These are phyloP conservation scores for Monilinia vaccinii-corymbosi DNA, from an alignment of 2,329 filamentous ascomycete species.

Conservation along the genomic window DNA sequence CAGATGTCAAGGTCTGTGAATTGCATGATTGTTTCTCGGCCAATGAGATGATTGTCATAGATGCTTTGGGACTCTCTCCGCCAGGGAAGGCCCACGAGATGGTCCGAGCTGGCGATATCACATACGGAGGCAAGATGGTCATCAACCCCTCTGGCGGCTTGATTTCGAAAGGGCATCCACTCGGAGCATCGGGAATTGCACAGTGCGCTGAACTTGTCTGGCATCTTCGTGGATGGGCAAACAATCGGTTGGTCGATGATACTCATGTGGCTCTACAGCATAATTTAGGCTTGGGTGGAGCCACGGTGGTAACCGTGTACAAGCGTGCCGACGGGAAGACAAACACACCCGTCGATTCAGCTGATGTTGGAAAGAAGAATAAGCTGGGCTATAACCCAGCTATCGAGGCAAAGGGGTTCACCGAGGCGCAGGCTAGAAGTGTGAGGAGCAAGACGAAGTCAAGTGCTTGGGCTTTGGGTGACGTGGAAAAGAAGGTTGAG, in stretches of 20 bases:
- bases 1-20: slow-evolving; percentile 76
- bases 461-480: slow-evolving; percentile 70
- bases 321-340: slow-evolving; percentile 70
- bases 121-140: slow-evolving; percentile 68
- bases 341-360: slow-evolving; percentile 51
- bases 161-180: slow-evolving; percentile 91
- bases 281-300: slow-evolving; percentile 86
- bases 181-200: slow-evolving; percentile 88
- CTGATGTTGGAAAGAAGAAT: slow-evolving; percentile 55
- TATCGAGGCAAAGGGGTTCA: slow-evolving; percentile 81
- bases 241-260: slow-evolving; percentile 64
- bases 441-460: slow-evolving; percentile 58
- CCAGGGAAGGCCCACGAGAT: slow-evolving; percentile 86
- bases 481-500: slow-evolving; percentile 65
- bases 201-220: slow-evolving; percentile 93
- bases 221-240: slow-evolving; percentile 94
- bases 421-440: slow-evolving; percentile 59
- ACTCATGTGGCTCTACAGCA: slow-evolving; percentile 78
- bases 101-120: slow-evolving; percentile 79
- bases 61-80: slow-evolving; percentile 71
- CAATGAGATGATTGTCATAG: slow-evolving; percentile 87
- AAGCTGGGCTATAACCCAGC: slow-evolving; percentile 87
- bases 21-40: slow-evolving; percentile 95
- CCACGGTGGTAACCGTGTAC: slow-evolving; percentile 85
- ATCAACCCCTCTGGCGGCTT: slow-evolving; percentile 91